Conservation (phyloP, 176 grass and related monocot genomes). For the Rhynchospora pubera region DNA sequence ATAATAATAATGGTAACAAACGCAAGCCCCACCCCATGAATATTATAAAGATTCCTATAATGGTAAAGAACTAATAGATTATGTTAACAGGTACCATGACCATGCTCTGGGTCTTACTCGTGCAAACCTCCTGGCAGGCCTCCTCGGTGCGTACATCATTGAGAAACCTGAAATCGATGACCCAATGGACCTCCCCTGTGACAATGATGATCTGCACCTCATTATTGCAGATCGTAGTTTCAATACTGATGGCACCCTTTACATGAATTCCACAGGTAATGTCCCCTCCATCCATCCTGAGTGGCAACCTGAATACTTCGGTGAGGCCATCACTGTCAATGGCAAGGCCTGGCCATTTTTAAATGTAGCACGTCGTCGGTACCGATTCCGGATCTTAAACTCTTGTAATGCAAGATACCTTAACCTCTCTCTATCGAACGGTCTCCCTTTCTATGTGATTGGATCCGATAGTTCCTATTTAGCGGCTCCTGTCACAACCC, state of each 20-base stretch:
- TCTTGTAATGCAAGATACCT: slow-evolving; percentile 64
- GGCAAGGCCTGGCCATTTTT: slow-evolving; percentile 49
- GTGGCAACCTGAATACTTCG: slow-evolving; percentile 58
- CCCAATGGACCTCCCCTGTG: slow-evolving; percentile 30
- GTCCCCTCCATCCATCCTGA: slow-evolving; percentile 37
- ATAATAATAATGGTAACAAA: background rate
- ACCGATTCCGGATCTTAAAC: slow-evolving; percentile 62
- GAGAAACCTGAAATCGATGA: background rate
- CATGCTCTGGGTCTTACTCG: slow-evolving; percentile 38
- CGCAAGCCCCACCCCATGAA: background rate
- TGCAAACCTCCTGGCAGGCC: slow-evolving; percentile 36
- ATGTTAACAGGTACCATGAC: slow-evolving; percentile 13
- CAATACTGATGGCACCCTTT: slow-evolving; percentile 32
- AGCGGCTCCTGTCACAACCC: slow-evolving; percentile 2
- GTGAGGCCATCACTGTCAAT: slow-evolving; percentile 36
- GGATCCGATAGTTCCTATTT: slow-evolving; percentile 54
- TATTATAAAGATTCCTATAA: background rate
- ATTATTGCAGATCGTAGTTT: slow-evolving; percentile 41
- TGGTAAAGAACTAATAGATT: background rate
- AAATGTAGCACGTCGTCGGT: slow-evolving; percentile 21
- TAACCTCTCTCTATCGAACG: slow-evolving; percentile 37
- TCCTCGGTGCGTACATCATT: slow-evolving; percentile 30
- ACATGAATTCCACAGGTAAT: slow-evolving; percentile 41
- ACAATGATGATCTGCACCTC: slow-evolving; percentile 30
- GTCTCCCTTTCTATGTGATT: slow-evolving; percentile 29